phyloP scores from a whole-genome alignment of 768 basidiomycete genomes.

The Russula earlei region DNA sequence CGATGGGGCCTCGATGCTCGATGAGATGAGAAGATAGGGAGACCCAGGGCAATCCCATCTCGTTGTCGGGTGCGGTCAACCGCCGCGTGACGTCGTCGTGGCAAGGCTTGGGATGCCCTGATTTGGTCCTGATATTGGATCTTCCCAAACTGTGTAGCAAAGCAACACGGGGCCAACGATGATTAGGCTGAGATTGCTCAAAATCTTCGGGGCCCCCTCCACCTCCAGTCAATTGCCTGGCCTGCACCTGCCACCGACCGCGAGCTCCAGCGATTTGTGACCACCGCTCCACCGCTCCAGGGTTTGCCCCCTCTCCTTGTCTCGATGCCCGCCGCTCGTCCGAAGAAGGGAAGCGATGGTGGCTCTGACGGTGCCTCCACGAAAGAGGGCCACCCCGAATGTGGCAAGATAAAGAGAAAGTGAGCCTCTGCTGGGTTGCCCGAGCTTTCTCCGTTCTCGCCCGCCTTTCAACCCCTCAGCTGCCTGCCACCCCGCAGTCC shows the following conservation, averaged over 20 bases:
- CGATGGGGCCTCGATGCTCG: conserved; percentile 10
- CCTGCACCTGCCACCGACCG: conserved; percentile 16
- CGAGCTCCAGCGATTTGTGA: too few species aligned
- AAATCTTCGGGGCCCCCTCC: conserved; percentile 18
- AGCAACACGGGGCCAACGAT: conserved; percentile 20
- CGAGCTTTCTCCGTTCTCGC: conserved; percentile 51
- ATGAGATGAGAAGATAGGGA: too few species aligned
- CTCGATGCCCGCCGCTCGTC: conserved; percentile 55
- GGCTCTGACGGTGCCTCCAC: conserved; percentile 46
- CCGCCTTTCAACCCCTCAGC: conserved; percentile 33
- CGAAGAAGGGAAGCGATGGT: conserved; percentile 57
- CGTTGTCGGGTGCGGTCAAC: conserved; percentile 4
- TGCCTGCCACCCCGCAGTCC: conserved; percentile 6
- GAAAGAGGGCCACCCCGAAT: conserved; percentile 52
- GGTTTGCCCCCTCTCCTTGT: conserved; percentile 25
- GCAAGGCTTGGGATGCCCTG: conserved; percentile 10
- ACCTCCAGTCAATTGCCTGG: neutral
- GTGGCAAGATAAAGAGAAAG: conserved; percentile 74
- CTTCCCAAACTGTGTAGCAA: conserved; percentile 19
- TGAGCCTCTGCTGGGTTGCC: conserved; percentile 41
- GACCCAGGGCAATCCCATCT: conserved; percentile 3
- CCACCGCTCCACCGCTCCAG: conserved; percentile 22
- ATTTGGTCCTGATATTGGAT: conserved; percentile 22
- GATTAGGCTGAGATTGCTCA: conserved; percentile 19
- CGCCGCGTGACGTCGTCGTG: conserved; percentile 13